Evolutionary conservation across 345 rosid genomes (phyloP), one percentile per base, ranked within the genome.

Genomic region (Combretum micranthum): DNA sequence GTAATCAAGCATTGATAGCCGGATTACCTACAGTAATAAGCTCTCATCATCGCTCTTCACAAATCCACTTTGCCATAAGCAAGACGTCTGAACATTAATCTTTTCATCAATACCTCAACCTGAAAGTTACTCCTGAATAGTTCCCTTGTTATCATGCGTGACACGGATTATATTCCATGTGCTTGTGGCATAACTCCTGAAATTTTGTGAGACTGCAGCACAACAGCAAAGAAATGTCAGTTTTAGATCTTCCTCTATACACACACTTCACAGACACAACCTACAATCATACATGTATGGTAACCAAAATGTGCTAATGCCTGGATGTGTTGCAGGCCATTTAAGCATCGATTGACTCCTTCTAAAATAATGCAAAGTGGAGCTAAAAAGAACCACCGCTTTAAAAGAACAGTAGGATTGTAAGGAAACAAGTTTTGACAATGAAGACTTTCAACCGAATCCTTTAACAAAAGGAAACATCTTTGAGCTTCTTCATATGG

Each of bases 401-500:
- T 80, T 50, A 92, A 69, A 75, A 92, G 95, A 52, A 75, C 86
- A 64, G 73, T 69, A 21, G 96, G 93, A 68, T 88, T 84, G 62
- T 88, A 88, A 12, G 91, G 85, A 75, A 92, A 84, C 50, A 92
- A 64, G 39, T 75, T 80, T 80, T 84, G 88, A 59, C 37, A 63
- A 62, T 79, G 81, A 64, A 91, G 92, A 72, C 66, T 82, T 69
- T 77, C 83, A 55, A 79, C 46, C 25, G 92, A 82, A 21, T 43
- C 62, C 73, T 81, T 87, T 56, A 91, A 75, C n/a, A 84, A 80
- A 77, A 88, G 75, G 76, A 91, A 73, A 69, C 98, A 92, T 53
- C 66, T 57, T 71, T 74, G 81, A 59, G 88, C 90, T 66, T 78
- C 62, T 59, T 69, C 65, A 66, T 69, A 80, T 21, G 71, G 70